Evolutionary conservation across 2,329 filamentous ascomycete genomes (phyloP).

Genomic region (Microsporum audouinii): DNA sequence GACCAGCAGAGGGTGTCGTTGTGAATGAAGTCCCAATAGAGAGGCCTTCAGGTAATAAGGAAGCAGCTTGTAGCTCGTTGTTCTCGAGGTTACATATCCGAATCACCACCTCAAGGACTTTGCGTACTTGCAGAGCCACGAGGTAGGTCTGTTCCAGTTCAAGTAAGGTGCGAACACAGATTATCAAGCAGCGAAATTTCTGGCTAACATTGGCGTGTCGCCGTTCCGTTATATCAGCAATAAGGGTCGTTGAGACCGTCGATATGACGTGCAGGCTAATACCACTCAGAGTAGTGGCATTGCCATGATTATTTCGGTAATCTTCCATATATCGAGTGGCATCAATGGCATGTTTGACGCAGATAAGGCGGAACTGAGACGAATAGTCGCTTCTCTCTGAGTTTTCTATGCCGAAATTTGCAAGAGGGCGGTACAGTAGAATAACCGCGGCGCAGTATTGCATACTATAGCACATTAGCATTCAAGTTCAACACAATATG

Average conservation of each 20-base stretch:
- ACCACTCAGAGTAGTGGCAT: slow-evolving; percentile 11
- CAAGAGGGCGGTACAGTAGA: slow-evolving; percentile 8
- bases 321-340: slow-evolving; percentile 10
- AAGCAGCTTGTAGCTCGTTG: background rate
- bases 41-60: background rate
- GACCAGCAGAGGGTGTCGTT: background rate
- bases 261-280: slow-evolving; percentile 13
- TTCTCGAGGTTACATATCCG: slow-evolving; percentile 7
- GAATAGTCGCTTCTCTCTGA: background rate
- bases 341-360: slow-evolving; percentile 10
- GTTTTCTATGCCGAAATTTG: slow-evolving; percentile 6
- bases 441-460: slow-evolving; percentile 10
- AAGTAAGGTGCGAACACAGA: slow-evolving; percentile 13
- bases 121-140: slow-evolving; percentile 11
- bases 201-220: slow-evolving; percentile 6
- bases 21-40: background rate
- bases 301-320: slow-evolving; percentile 9
- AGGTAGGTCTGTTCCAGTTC: slow-evolving; percentile 15
- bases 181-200: slow-evolving; percentile 11
- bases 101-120: slow-evolving; percentile 7
- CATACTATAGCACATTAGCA: slow-evolving; percentile 3
- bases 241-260: slow-evolving; percentile 11
- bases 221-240: slow-evolving; percentile 12
- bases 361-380: slow-evolving; percentile 9
- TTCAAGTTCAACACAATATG: background rate